Evolutionary conservation across 352 stramenopile genomes (phyloP), one percentile per base, ranked within the genome.

Genomic region (Salisapilia sapeloensis): DNA sequence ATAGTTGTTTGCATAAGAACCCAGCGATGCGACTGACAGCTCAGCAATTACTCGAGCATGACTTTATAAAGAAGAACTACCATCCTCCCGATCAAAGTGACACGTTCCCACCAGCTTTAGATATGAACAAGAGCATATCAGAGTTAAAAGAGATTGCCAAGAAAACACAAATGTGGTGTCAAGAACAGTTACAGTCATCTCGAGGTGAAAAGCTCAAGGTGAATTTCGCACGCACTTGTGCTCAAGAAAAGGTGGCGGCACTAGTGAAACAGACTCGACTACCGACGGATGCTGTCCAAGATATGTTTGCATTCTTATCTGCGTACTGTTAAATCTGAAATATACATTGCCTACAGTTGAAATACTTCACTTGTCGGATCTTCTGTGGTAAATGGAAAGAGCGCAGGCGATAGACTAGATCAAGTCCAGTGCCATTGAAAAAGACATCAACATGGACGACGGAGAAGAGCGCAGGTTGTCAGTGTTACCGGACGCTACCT

Each of bases 1-100:
- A 85, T 31, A 40, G 82, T 18, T 89, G 74, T 47, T 40, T 89
- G 10, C 59, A 75, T 22, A 89, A 86, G 39, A 82, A 84, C 30
- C 74, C 69, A 9, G 62, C 78, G 49, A 40, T 48, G 15, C 57
- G 74, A 3, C 70, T 67, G 1, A 43, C 59, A 3, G 70, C 70
- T 3, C 44, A 48, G 9, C 31, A 42, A 18, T 49, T 89, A 8
- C 50, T 89, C 0, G 48, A 72, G 22, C 74, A 89, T 29, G 45
- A 63, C 16, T 89, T 89, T 29, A 72, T 89, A 23, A 53, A 47
- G 19, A 56, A 63, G 19, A 72, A 78, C 27, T 69, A 71, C 27
- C 52, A 49, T 1, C 53, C 56, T 9, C 46, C 24, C 1, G 39
- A 63, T 7, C 43, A 60, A 38, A 32, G n/a, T n/a, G 26, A n/a